Conservation (phyloP, 495 filamentous ascomycete species). For the Cudoniella acicularis region DNA sequence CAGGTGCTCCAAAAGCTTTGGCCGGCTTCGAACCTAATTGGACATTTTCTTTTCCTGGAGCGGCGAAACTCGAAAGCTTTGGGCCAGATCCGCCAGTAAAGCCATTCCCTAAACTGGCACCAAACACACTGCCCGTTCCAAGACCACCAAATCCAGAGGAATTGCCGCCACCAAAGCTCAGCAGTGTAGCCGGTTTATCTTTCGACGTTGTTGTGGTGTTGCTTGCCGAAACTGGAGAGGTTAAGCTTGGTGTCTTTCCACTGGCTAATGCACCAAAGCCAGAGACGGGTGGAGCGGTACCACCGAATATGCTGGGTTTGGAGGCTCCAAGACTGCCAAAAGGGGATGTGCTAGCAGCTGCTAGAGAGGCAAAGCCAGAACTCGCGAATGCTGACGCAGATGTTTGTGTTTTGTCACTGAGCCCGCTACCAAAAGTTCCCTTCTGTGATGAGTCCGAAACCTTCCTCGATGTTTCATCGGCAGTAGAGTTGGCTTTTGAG, state of each 20-base stretch:
- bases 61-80: slow-evolving; percentile 64
- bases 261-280: slow-evolving; percentile 22
- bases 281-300: slow-evolving; percentile 10
- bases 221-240: slow-evolving; percentile 9
- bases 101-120: slow-evolving; percentile 27
- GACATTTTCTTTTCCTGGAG: slow-evolving; percentile 50
- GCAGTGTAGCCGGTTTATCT: slow-evolving; percentile 16
- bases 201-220: slow-evolving; percentile 16
- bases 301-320: slow-evolving; percentile 37
- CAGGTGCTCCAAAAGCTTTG: slow-evolving; percentile 69
- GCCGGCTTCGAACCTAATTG: slow-evolving; percentile 51
- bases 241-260: slow-evolving; percentile 6
- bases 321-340: slow-evolving; percentile 38
- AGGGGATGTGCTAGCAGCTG: slow-evolving; percentile 43
- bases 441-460: slow-evolving; percentile 11
- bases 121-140: slow-evolving; percentile 23
- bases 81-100: slow-evolving; percentile 54
- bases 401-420: slow-evolving; percentile 28
- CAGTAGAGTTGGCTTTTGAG: not conserved
- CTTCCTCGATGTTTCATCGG: slow-evolving; percentile 21
- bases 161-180: slow-evolving; percentile 33
- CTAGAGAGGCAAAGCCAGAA: slow-evolving; percentile 50
- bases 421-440: not conserved
- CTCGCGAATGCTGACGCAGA: slow-evolving; percentile 44
- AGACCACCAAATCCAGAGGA: slow-evolving; percentile 33